Conservation (phyloP, 192 early-diverging fungal species). For the Coemansia sp. region DNA sequence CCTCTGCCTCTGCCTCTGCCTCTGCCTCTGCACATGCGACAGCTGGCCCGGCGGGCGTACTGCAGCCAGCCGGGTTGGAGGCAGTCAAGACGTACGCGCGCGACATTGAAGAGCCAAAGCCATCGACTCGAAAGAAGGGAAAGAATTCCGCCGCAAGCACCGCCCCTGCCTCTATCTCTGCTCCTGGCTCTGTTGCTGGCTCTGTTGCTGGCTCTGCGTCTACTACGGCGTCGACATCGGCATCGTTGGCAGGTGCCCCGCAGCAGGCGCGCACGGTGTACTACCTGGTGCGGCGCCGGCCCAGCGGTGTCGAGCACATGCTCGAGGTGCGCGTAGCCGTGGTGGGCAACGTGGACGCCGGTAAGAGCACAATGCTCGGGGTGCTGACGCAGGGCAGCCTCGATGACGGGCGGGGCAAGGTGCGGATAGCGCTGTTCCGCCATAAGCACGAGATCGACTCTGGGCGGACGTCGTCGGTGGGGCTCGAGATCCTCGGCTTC, state of each 20-base stretch:
- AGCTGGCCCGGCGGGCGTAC: too few species aligned
- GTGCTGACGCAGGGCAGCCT: constrained; percentile 86
- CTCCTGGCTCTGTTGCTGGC: background rate
- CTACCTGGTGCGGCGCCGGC: constrained; percentile 65
- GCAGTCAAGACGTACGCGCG: constrained; percentile 13
- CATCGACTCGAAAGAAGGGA: background rate
- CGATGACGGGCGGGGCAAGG: constrained; percentile 90
- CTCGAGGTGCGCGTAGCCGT: constrained; percentile 85
- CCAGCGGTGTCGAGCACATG: constrained; percentile 73
- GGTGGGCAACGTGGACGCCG: constrained; percentile 85
- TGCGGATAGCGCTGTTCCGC: constrained; percentile 81
- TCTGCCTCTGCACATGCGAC: background rate
- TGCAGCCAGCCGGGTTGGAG: background rate
- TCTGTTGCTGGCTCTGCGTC: too few species aligned
- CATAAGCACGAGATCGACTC: constrained; percentile 91
- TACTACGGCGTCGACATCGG: too few species aligned
- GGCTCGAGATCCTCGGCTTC: constrained; percentile 89
- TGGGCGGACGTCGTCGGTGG: constrained; percentile 85
- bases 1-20: constrained; percentile 1
- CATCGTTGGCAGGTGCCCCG: background rate
- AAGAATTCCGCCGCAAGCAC: background rate
- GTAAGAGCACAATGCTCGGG: constrained; percentile 86
- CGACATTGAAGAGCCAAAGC: background rate
- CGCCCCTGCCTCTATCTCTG: background rate
- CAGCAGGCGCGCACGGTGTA: constrained; percentile 7